These are phyloP conservation scores for Termitomyces sp. DNA, from an alignment of 768 basidiomycete genomes.

Conservation along the genomic window DNA sequence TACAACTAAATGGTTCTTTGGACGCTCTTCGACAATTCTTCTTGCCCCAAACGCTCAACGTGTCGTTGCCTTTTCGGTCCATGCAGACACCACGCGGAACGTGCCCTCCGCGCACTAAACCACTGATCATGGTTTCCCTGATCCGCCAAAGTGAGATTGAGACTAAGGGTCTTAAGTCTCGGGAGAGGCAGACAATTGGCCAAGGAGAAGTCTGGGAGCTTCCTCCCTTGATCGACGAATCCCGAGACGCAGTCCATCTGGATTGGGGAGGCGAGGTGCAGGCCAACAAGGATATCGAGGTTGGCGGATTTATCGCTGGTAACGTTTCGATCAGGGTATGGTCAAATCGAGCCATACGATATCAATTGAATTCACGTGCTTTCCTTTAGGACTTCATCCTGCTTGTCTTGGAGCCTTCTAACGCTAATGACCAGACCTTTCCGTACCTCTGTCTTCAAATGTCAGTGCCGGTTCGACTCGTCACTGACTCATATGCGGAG, in stretches of 20 bases:
- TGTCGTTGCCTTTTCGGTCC: slow-evolving; percentile 16
- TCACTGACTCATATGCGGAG: slow-evolving; percentile 48
- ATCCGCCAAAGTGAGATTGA: slow-evolving; percentile 44
- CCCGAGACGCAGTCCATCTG: slow-evolving; percentile 27
- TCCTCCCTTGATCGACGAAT: slow-evolving; percentile 26
- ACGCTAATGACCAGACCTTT: slow-evolving; percentile 21
- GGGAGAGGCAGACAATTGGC: slow-evolving; percentile 36
- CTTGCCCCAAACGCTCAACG: slow-evolving; percentile 12
- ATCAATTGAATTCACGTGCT: background rate
- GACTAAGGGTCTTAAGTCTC: slow-evolving; percentile 28
- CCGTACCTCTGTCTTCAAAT: slow-evolving; percentile 35
- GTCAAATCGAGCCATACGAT: background rate
- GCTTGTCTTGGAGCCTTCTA: slow-evolving; percentile 37
- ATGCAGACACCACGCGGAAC: slow-evolving; percentile 2
- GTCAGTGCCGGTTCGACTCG: slow-evolving; percentile 48
- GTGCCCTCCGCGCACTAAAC: slow-evolving; percentile 4
- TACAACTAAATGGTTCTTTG: slow-evolving; percentile 51
- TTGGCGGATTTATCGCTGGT: slow-evolving; percentile 43
- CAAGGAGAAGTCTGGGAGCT: slow-evolving; percentile 45
- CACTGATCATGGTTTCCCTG: slow-evolving; percentile 42
- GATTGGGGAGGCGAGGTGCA: slow-evolving; percentile 60
- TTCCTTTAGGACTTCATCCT: slow-evolving; percentile 50
- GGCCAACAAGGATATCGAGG: slow-evolving; percentile 29
- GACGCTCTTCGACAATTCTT: slow-evolving; percentile 45
- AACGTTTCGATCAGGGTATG: slow-evolving; percentile 38